Base-by-base conservation (phyloP, 225 moss, liverwort and hornwort species). In the Pseudisothecium myosuroides region DNA sequence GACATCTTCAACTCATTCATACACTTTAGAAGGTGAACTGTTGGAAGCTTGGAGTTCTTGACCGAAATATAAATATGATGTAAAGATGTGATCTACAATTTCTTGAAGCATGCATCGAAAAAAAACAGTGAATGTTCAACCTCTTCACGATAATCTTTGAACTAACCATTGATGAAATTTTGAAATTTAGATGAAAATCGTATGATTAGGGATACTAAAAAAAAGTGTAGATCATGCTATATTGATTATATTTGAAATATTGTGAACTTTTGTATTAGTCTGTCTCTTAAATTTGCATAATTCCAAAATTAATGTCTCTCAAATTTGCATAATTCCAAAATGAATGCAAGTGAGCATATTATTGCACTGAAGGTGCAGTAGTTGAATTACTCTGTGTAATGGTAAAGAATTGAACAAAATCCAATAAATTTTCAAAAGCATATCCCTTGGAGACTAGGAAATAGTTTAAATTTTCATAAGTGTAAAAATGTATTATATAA, bases 361-460 rank as follows among this genome's bases (percentile, higher is more conserved):
- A 47, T 74, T 74, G 28, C 3, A n/a, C n/a, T n/a, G n/a, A 49
- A 19, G 17, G 31, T 18, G 0, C 0, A 47, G 0, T 49, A 75
- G 11, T 49, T 75, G 50, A 75, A 20, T 17, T 37, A 4, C 2
- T 39, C 18, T 47, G 11, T 28, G 0, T 18, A 18, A 29, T 3
- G 12, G 2, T 34, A 52, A 8, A 13, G 21, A 76, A 34, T 76
- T 49, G 8, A 76, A 50, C 5, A 34, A 39, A n/a, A n/a, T 56
- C 3, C 5, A 27, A 79, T 7, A 11, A 26, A 20, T 7, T 79
- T 56, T n/a, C 14, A 23, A 54, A 4, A 36, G 2, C 5, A 54
- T 12, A 76, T 11, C 1, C 19, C 0, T 50, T 34, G 0, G 2
- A 1, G 4, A 32, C 7, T 8, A 76, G 5, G 6, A 1, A 71